These are phyloP conservation scores for Rickenella mellea DNA, from an alignment of 768 basidiomycete genomes.

Conservation along the genomic window DNA sequence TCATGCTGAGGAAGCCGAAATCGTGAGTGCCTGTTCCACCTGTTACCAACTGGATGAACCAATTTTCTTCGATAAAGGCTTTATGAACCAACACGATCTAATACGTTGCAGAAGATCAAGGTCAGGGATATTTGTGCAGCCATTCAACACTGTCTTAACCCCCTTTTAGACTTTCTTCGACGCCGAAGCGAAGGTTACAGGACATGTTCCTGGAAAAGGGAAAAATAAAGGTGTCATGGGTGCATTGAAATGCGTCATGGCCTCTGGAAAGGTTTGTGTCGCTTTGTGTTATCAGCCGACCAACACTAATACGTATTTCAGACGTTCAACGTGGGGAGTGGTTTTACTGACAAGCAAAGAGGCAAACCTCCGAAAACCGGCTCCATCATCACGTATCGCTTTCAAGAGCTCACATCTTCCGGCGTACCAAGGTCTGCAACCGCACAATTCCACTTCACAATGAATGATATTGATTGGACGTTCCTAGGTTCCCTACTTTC, in stretches of 20 bases:
- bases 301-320: constrained; percentile 10
- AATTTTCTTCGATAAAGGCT: constrained; percentile 19
- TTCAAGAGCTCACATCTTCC: constrained; percentile 49
- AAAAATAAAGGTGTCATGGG: constrained; percentile 39
- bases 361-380: constrained; percentile 46
- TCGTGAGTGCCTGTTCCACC: constrained; percentile 26
- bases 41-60: not conserved
- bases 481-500: constrained; percentile 9
- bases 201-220: constrained; percentile 46
- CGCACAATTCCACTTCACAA: not conserved
- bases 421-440: constrained; percentile 40
- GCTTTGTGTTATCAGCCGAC: not conserved
- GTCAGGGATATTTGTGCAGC: constrained; percentile 12
- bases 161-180: constrained; percentile 42
- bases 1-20: constrained; percentile 44
- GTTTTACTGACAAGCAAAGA: constrained; percentile 44
- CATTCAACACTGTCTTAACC: not conserved
- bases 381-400: constrained; percentile 46
- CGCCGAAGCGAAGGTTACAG: constrained; percentile 49
- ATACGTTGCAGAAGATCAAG: constrained; percentile 46
- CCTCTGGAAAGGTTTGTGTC: constrained; percentile 40
- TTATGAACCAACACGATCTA: constrained; percentile 42
- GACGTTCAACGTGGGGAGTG: constrained; percentile 50
- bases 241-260: constrained; percentile 49
- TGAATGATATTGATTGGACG: not conserved